Conservation (phyloP, 805 yeast genomes). For the Candida namnaoensis region DNA sequence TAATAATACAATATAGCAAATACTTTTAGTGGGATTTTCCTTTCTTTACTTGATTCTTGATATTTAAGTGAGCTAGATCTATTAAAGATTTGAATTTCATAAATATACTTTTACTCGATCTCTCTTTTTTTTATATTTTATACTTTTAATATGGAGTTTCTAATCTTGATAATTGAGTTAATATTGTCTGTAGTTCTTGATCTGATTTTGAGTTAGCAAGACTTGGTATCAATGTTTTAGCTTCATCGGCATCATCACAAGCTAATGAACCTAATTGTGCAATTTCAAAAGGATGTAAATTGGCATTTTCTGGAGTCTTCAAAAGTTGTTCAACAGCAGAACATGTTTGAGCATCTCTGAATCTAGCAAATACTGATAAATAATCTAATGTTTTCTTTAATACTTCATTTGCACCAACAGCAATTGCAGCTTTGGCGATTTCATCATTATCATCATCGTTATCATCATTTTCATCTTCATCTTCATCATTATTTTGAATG, state of each 20-base stretch:
- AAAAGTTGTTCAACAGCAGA: constrained; percentile 87
- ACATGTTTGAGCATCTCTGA: constrained; percentile 86
- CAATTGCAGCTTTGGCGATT: constrained; percentile 35
- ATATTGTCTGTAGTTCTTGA: constrained; percentile 76
- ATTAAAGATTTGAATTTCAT: too few species aligned
- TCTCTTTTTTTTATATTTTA: too few species aligned
- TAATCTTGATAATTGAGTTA: constrained; percentile 75
- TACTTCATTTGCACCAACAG: constrained; percentile 79
- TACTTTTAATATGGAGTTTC: constrained; percentile 32
- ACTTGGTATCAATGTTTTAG: constrained; percentile 88
- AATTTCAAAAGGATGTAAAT: constrained; percentile 89
- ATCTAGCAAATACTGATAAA: constrained; percentile 77
- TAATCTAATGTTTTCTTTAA: constrained; percentile 88
- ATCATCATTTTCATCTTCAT: constrained; percentile 13
- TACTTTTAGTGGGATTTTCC: too few species aligned
- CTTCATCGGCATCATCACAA: constrained; percentile 96
- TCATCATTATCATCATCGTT: constrained; percentile 23
- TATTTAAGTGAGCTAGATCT: too few species aligned
- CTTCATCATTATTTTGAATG: constrained; percentile 23
- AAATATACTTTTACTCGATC: too few species aligned
- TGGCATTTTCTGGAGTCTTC: constrained; percentile 61
- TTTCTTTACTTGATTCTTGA: too few species aligned
- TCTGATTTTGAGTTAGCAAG: constrained; percentile 73
- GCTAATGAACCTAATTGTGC: constrained; percentile 85
- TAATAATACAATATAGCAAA: too few species aligned